Conservation (phyloP, 2,329 filamentous ascomycete genomes). For the Decorospora gaudefroyi region DNA sequence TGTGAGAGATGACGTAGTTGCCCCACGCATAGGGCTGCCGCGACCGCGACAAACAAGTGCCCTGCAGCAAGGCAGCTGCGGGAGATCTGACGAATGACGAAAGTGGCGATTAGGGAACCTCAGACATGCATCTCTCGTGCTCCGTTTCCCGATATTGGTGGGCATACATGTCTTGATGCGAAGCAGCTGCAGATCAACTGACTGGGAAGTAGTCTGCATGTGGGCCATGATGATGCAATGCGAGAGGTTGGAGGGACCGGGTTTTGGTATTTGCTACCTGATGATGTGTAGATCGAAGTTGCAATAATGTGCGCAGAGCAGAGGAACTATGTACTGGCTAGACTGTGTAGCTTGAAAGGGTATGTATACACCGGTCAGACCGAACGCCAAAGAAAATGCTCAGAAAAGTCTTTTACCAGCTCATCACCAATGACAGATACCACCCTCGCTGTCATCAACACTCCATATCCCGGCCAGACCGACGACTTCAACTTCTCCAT, state of each 20-base stretch:
- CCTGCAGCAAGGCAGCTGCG: conserved; percentile 7
- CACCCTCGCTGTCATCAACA: conserved; percentile 78
- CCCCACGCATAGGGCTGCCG: conserved; percentile 7
- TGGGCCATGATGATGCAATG: neutral
- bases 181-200: neutral
- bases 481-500: conserved; percentile 62
- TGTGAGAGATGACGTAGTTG: conserved; percentile 19
- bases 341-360: neutral
- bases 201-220: neutral
- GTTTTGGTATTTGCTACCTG: no score
- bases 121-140: conserved; percentile 1
- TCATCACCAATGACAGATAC: conserved; percentile 41
- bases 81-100: conserved; percentile 16
- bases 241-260: no score
- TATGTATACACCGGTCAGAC: conserved; percentile 5
- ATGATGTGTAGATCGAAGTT: no score
- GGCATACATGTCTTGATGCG: neutral
- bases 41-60: conserved; percentile 7
- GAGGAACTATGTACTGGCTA: neutral
- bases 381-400: conserved; percentile 7
- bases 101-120: conserved; percentile 7
- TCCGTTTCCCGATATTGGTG: neutral
- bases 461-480: conserved; percentile 86
- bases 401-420: neutral
- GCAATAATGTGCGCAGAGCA: neutral